Evolutionary conservation across 2,329 filamentous ascomycete species (phyloP), one percentile per base, ranked within the genome.

Genomic region (Thielaviopsis punctulata): DNA sequence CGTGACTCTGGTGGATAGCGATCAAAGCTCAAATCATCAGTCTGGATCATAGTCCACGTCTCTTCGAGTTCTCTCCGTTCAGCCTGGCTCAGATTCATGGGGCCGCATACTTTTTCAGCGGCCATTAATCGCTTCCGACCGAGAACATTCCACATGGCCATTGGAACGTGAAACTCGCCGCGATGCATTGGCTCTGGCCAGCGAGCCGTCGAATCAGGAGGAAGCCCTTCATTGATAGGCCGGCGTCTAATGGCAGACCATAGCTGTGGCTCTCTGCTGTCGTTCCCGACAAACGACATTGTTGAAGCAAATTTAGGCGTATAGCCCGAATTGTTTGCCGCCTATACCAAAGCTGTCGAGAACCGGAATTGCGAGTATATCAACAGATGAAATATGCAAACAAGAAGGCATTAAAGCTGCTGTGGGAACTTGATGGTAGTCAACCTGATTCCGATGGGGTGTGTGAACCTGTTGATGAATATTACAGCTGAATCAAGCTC

Each of bases 1-100:
- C 51, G 51, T 22, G 53, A 51, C 19, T 55, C 53, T 10, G 53
- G 53, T 7, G 53, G 53, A 23, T 55, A 55, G 13, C 53, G 49
- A 49, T 55, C 53, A 39, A 52, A 52, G 19, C 47, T 51, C 44
- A 55, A 45, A 41, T 55, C 53, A 19, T 55, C 49, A 15, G 53
- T 55, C 30, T 55, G 53, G 25, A 55, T 45, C 53, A 55, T 55
- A 30, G 53, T 55, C 53, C 53, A 52, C 1, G 53, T 55, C 47
- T 55, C 53, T 50, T 55, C 53, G 7, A 55, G 50, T 44, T 55
- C 53, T 43, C 53, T 27, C 15, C 50, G 41, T 25, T 55, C 53
- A 27, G 53, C 47, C 9, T 52, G 49, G 24, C 53, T 55, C 19
- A 55, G 30, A 15, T 55, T 55, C 25, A 47, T 43, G 7, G 53